phyloP scores from a whole-genome alignment of 2,329 filamentous ascomycete genomes.

The Elsinoe arachidis region DNA sequence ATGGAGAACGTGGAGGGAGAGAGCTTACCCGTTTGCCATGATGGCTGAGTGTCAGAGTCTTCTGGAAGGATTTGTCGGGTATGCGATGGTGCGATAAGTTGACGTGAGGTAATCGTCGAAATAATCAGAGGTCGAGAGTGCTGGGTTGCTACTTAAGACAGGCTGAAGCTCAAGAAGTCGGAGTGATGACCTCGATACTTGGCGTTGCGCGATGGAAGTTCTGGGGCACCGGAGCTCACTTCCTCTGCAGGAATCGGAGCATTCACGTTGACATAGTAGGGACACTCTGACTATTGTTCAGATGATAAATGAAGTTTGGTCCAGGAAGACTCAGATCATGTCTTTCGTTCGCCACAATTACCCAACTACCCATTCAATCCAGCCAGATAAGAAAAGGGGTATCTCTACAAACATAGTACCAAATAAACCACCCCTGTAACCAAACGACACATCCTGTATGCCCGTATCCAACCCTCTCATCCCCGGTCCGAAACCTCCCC shows the following conservation, averaged over 20 bases:
- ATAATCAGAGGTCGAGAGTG: neutral
- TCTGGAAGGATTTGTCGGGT: neutral
- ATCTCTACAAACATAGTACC: conserved; percentile 4
- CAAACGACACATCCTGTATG: neutral
- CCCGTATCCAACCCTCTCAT: neutral
- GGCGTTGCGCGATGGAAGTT: conserved; percentile 1
- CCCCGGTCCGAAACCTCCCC: neutral
- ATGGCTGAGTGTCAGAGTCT: too few relatives aligned
- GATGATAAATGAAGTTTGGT: too few relatives aligned
- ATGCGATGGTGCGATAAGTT: too few relatives aligned
- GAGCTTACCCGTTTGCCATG: conserved; percentile 22
- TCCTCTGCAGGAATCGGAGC: neutral
- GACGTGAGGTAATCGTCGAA: neutral
- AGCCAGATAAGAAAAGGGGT: neutral
- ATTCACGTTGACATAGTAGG: too few relatives aligned
- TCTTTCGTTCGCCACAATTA: neutral
- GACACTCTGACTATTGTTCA: too few relatives aligned
- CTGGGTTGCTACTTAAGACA: neutral
- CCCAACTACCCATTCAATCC: neutral
- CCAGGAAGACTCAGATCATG: neutral
- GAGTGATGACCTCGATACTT: neutral
- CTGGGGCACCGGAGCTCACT: neutral
- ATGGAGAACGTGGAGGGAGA: neutral
- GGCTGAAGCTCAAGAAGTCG: conserved; percentile 4
- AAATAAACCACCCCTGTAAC: neutral